phyloP scores from a whole-genome alignment of 441 rosid genomes.

The Populus hybrid region DNA sequence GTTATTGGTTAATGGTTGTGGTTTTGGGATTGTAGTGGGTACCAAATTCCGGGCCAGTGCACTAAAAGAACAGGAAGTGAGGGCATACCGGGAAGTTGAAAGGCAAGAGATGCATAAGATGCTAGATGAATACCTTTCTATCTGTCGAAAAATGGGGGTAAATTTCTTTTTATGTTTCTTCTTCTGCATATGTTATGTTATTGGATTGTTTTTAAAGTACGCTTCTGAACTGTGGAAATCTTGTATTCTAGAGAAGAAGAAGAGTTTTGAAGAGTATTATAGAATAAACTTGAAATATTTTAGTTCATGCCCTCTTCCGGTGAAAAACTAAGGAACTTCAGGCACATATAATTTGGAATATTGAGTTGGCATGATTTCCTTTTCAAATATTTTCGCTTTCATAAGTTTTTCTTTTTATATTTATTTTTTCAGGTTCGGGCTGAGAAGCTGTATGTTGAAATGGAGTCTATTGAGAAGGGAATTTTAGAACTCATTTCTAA shows the following conservation, averaged over 20 bases:
- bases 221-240: neutral
- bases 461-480: too few relatives aligned
- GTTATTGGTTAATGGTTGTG: constrained; percentile 1
- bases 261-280: neutral
- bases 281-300: neutral
- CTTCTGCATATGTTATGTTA: neutral
- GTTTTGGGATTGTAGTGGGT: constrained; percentile 56
- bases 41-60: constrained; percentile 59
- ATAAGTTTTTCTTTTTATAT: constrained; percentile 13
- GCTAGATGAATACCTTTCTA: constrained; percentile 54
- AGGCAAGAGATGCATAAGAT: constrained; percentile 47
- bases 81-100: constrained; percentile 56
- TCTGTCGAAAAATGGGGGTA: constrained; percentile 79
- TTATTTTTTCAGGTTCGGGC: constrained; percentile 53
- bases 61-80: constrained; percentile 57
- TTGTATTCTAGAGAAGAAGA: constrained; percentile 3
- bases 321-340: neutral
- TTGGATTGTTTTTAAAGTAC: neutral
- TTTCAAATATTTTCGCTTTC: constrained; percentile 1
- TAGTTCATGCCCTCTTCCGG: neutral
- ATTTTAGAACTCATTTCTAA: constrained; percentile 54
- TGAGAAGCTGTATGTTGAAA: constrained; percentile 57
- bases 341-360: neutral
- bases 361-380: neutral
- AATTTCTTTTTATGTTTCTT: constrained; percentile 22